A percentile compares a stretch with the other conserved stretches of the same genome.
Conservation (phyloP, 2,329 filamentous ascomycete genomes). For the Claviceps sp. region DNA sequence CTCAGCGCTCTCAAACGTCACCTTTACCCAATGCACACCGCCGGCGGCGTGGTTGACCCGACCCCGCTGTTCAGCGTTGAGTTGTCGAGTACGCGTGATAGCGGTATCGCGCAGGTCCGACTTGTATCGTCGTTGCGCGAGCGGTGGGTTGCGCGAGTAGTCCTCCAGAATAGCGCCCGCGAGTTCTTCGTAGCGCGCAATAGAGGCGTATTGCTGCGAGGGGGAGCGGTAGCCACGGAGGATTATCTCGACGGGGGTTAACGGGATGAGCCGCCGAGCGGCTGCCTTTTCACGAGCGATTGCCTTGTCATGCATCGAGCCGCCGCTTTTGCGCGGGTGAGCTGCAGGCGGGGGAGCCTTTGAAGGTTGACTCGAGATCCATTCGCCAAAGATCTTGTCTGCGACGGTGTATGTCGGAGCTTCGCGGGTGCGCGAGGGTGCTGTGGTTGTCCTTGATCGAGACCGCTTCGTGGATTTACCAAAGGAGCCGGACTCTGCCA, state of each 20-base stretch:
- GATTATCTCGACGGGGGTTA: slow-evolving; percentile 57
- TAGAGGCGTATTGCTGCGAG: slow-evolving; percentile 67
- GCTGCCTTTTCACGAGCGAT: slow-evolving; percentile 16
- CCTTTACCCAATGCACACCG: slow-evolving; percentile 84
- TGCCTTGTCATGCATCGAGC: slow-evolving; percentile 22
- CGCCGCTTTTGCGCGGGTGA: slow-evolving; percentile 23
- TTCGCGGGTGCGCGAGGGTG: slow-evolving; percentile 40
- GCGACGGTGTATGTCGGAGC: slow-evolving; percentile 49
- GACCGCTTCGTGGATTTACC: slow-evolving; percentile 53
- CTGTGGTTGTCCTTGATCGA: slow-evolving; percentile 48
- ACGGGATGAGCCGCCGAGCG: slow-evolving; percentile 21
- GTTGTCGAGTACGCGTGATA: slow-evolving; percentile 47
- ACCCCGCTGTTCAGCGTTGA: slow-evolving; percentile 59
- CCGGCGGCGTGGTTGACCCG: slow-evolving; percentile 73
- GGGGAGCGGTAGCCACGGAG: slow-evolving; percentile 63
- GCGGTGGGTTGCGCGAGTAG: slow-evolving; percentile 74
- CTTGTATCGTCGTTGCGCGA: slow-evolving; percentile 56
- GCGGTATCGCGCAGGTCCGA: slow-evolving; percentile 61
- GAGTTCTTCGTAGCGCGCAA: slow-evolving; percentile 77
- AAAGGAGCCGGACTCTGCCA: slow-evolving; percentile 51
- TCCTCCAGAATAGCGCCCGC: slow-evolving; percentile 85
- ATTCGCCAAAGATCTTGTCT: slow-evolving; percentile 48
- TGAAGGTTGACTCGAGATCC: slow-evolving; percentile 37
- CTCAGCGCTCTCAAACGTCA: slow-evolving; percentile 64
- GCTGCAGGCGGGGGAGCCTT: slow-evolving; percentile 14